Percentiles rank a stretch among this genome's conserved stretches.
Conservation (phyloP, 306 rosid genomes). For the Astragalus glycyphyllos region DNA sequence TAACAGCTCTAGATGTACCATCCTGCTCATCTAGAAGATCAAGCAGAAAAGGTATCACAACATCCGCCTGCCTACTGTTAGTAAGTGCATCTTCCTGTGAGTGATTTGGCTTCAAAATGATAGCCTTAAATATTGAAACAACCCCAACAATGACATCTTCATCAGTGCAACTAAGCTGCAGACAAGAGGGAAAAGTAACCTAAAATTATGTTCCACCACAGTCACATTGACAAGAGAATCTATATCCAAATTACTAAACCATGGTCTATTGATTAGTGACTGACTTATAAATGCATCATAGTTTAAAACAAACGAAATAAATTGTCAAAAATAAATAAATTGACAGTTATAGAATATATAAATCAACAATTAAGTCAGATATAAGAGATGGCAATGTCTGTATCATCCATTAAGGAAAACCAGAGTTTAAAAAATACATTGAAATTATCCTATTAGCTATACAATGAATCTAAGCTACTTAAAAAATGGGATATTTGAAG, state of each 20-base stretch:
- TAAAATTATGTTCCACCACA: conserved; percentile 26
- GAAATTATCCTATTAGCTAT: no score
- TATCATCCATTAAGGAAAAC: conserved; percentile 37
- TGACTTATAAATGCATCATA: conserved; percentile 13
- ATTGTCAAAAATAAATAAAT: conserved; percentile 6
- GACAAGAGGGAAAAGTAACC: conserved; percentile 27
- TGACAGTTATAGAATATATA: neutral
- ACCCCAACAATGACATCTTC: conserved; percentile 72
- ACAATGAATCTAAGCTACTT: no score
- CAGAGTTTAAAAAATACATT: neutral
- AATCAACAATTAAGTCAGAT: conserved; percentile 2
- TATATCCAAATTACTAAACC: conserved; percentile 30
- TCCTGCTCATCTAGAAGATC: conserved; percentile 85
- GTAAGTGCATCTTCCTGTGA: conserved; percentile 56
- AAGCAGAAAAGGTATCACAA: conserved; percentile 67
- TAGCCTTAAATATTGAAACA: conserved; percentile 75
- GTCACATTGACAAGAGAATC: conserved; percentile 20
- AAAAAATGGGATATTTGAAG: no score
- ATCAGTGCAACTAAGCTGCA: conserved; percentile 74
- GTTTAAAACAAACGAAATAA: neutral
- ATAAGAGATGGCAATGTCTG: conserved; percentile 24
- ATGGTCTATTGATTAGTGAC: conserved; percentile 11
- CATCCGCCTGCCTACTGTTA: conserved; percentile 57
- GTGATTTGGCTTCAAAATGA: conserved; percentile 64
- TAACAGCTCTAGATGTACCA: conserved; percentile 81